Evolutionary conservation across 306 rosid genomes (phyloP).

Genomic region (Styphnolobium japonicum): DNA sequence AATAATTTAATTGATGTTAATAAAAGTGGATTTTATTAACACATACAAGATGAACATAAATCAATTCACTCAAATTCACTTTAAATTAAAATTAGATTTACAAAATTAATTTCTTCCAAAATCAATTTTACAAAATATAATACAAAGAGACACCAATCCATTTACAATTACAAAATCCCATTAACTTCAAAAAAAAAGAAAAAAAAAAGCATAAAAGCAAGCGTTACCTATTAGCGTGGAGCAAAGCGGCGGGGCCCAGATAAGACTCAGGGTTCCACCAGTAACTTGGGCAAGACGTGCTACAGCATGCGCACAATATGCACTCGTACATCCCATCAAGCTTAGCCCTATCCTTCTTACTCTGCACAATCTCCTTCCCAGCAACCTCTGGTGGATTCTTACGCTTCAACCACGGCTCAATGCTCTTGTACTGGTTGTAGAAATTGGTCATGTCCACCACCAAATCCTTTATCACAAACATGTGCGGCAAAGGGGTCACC

Average conservation of each 20-base stretch:
- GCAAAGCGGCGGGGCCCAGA: constrained; percentile 96
- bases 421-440: constrained; percentile 96
- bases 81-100: no score
- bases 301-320: constrained; percentile 92
- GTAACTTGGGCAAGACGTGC: constrained; percentile 98
- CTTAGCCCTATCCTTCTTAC: constrained; percentile 83
- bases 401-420: constrained; percentile 97
- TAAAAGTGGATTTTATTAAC: no score
- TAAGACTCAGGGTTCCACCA: constrained; percentile 99
- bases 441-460: constrained; percentile 97
- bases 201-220: not conserved
- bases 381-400: constrained; percentile 57
- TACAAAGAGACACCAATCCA: no score
- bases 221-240: constrained; percentile 86
- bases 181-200: no score
- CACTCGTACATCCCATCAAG: constrained; percentile 99
- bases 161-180: no score
- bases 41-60: no score
- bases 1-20: no score
- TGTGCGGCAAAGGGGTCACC: constrained; percentile 86
- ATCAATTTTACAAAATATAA: no score
- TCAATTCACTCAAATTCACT: no score
- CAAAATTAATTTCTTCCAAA: no score
- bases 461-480: constrained; percentile 91
- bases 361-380: constrained; percentile 81